Base-by-base conservation (phyloP, 2,329 filamentous ascomycete genomes). In the Talaromyces piceae region DNA sequence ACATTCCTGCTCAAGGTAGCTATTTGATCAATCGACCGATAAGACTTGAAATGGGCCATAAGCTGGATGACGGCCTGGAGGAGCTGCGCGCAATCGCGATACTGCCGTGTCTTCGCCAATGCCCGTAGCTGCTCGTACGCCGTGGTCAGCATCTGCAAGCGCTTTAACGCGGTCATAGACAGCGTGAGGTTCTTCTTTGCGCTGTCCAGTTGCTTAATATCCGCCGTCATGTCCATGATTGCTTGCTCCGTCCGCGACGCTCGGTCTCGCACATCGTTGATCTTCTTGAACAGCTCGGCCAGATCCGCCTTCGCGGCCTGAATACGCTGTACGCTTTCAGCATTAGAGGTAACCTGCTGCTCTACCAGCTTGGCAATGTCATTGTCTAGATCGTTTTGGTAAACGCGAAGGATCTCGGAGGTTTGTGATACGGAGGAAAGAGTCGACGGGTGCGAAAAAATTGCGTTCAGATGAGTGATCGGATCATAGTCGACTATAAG, bases 41-140 rank as follows among this genome's bases (percentile, higher is more conserved):
- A 98, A 69, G 88, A 94, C 73, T 95, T 95, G 79, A 98, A 98
- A 72, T 98, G 91, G 59, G 88, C 88, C 87, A 97, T 96, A 43
- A 98, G 83, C 78, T 98, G 93, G 53, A 98, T 81, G 27, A 98
- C 93, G 8, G 93, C 93, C 73, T 95, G 89, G 52, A 98, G 76
- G 54, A 98, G 77, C 61, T 94, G 90, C 13, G 91, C 91, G 65
- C 93, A 97, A 67, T 98, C 93, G 57, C 88, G 79, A 68, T 98
- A 98, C 68, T 98, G 93, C 51, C 91, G 79, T 30, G 87, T 86
- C 69, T 87, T 87, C 58, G 88, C 86, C 58, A 96, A 76, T 2
- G 83, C 87, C 53, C 87, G 81, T 52, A 98, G 77, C 73, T 98
- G 93, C 66, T 97, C 93, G 71, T 97, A 98, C n/a, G 93, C 93